These are phyloP conservation scores for Physcia stellaris DNA, from an alignment of 495 filamentous ascomycete genomes.

Conservation along the genomic window DNA sequence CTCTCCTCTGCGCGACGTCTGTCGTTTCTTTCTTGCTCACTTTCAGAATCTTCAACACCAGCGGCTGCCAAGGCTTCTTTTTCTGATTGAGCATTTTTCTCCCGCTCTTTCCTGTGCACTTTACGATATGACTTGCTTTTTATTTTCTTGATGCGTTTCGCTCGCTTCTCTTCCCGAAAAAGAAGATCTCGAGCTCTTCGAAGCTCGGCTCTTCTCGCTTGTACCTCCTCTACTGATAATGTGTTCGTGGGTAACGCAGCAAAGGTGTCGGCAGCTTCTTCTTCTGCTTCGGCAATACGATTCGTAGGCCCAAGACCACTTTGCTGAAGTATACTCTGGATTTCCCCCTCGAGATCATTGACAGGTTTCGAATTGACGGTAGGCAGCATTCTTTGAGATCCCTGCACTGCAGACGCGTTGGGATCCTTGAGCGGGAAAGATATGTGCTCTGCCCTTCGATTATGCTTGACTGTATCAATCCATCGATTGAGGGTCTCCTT, in stretches of 20 bases:
- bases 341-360: conserved; percentile 71
- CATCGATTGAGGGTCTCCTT: conserved; percentile 82
- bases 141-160: conserved; percentile 94
- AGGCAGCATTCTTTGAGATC: conserved; percentile 39
- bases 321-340: conserved; percentile 76
- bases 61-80: conserved; percentile 51
- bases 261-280: conserved; percentile 50
- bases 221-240: conserved; percentile 55
- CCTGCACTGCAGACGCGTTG: conserved; percentile 30
- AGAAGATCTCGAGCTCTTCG: conserved; percentile 70
- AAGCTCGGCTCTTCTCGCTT: conserved; percentile 58
- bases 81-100: conserved; percentile 58
- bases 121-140: conserved; percentile 89
- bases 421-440: conserved; percentile 79
- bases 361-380: conserved; percentile 43
- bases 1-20: conserved; percentile 70
- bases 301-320: conserved; percentile 54
- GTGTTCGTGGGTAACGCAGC: conserved; percentile 57
- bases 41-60: conserved; percentile 56
- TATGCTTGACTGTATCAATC: conserved; percentile 88
- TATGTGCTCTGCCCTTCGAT: conserved; percentile 81
- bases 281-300: conserved; percentile 47
- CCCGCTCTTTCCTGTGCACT: conserved; percentile 76
- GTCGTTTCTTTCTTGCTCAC: conserved; percentile 68
- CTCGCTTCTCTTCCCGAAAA: conserved; percentile 78